Percentiles rank a stretch among this genome's conserved stretches.
Conservation (phyloP, 129 eudicot genomes). For the Glebionis coronaria region DNA sequence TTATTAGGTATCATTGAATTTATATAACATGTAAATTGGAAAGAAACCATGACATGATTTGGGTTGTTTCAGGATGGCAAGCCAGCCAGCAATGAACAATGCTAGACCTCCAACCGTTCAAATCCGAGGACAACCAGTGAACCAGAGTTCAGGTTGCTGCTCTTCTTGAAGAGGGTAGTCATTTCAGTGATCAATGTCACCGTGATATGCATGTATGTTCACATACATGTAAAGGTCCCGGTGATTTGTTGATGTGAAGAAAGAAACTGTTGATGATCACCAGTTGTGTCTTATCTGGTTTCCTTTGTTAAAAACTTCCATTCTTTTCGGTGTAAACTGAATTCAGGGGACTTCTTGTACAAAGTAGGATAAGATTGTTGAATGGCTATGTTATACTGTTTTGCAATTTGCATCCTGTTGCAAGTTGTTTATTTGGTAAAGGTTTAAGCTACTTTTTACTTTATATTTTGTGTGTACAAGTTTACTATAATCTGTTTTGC, state of each 20-base stretch:
- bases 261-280: constrained; percentile 8
- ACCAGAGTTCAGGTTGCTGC: constrained; percentile 92
- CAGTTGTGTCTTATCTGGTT: constrained; percentile 12
- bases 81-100: constrained; percentile 79
- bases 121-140: constrained; percentile 89
- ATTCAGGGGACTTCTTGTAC: constrained; percentile 42
- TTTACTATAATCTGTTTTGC: not conserved
- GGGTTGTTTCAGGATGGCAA: constrained; percentile 75
- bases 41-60: constrained; percentile 6
- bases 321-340: constrained; percentile 48
- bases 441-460: constrained; percentile 14
- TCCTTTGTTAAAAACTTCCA: constrained; percentile 25
- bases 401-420: constrained; percentile 20
- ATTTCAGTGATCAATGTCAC: constrained; percentile 17
- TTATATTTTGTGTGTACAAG: constrained; percentile 17
- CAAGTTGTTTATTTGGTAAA: constrained; percentile 11
- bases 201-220: constrained; percentile 2
- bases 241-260: constrained; percentile 21
- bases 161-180: constrained; percentile 46
- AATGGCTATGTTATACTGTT: constrained; percentile 28
- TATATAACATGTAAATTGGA: too few species aligned
- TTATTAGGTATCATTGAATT: too few species aligned
- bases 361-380: constrained; percentile 55
- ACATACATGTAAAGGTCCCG: not conserved
- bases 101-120: constrained; percentile 83